Evolutionary conservation across 345 rosid species (phyloP), one percentile per base, ranked within the genome.

Genomic region (Melastoma malabathricum): DNA sequence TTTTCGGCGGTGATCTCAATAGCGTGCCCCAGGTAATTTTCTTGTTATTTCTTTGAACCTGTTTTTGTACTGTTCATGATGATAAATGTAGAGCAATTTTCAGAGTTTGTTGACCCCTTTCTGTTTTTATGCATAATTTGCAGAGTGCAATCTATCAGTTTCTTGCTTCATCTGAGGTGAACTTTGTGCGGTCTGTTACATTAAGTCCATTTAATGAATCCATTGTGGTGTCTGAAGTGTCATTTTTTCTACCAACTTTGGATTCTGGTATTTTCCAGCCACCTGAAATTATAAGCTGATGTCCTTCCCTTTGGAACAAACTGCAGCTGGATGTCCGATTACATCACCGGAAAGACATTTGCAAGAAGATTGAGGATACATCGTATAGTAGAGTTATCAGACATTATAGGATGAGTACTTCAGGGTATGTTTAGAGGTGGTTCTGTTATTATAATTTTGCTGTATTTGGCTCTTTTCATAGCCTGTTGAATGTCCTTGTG

Each of bases 111-210:
- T 57, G 22, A 55, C 48, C 51, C 64, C 48, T 46, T 23, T 46
- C 58, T 59, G 57, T 16, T 72, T 64, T 61, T n/a, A 10, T 47
- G 52, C 60, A 23, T 61, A 46, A 51, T 74, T 48, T 46, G 43
- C 82, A 90, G 96, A 90, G 96, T 75, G 94, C 94, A 19, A 57
- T 84, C 17, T 84, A 90, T 70, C 84, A 80, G 48, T 90, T 84
- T 73, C 61, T 86, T 51, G 75, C 82, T 51, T 76, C 89, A 51
- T 84, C 93, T 44, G 71, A 82, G 86, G 98, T 84, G 66, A 76
- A 80, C 61, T 72, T 62, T 4, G 46, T 58, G 60, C 48, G 57
- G 43, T 34, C 16, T 17, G 18, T 18, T 18, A 8, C 14, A 18
- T 31, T 29, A 17, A 3, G 51, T 16, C 34, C 34, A 22, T 3